Evolutionary conservation across 108 stramenopile genomes (phyloP), one percentile per base, ranked within the genome.

Genomic region (Ochromonas danica): DNA sequence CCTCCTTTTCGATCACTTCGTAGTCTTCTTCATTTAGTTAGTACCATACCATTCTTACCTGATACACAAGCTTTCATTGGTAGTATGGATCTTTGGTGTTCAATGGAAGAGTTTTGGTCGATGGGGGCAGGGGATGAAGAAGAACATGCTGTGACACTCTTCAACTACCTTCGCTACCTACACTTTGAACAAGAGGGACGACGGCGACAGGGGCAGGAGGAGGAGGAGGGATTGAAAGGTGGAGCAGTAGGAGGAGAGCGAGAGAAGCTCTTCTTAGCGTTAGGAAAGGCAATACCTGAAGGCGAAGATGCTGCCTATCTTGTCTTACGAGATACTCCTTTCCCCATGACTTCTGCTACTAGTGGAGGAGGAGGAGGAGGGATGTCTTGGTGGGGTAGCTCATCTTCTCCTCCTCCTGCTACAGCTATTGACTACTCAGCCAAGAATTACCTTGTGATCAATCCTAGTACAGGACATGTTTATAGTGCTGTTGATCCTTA

Each of bases 111-210:
- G 79, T 86, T 88, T 61, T 77, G 91, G 43, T 87, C 90, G 57
- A 91, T 93, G 36, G 72, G 88, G 1, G 91, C 91, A 30, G 92
- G 91, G 2, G 90, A 91, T 42, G 79, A 81, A 77, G 88, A 90
- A 61, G 92, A 93, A 71, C 91, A 91, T 51, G 89, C 90, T 6
- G 71, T 90, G 36, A 80, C 91, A 45, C 80, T 93, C 35, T 85
- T 84, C 71, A 93, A 93, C 65, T 92, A 79, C 78, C 86, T 92
- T 40, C 30, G 82, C 33, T 84, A 88, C 75, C 81, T 92, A 39
- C 78, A 85, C 39, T 62, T 83, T 22, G n/a, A n/a, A n/a, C 70
- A 79, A 70, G 31, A 45, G 84, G 10, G 39, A 78, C 14, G 67
- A 71, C 1, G 1, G 35, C 38, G 25, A 6, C 36, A 42, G 3